These are phyloP conservation scores for Wickerhamiella azyma DNA, from an alignment of 805 yeast species.

Conservation along the genomic window DNA sequence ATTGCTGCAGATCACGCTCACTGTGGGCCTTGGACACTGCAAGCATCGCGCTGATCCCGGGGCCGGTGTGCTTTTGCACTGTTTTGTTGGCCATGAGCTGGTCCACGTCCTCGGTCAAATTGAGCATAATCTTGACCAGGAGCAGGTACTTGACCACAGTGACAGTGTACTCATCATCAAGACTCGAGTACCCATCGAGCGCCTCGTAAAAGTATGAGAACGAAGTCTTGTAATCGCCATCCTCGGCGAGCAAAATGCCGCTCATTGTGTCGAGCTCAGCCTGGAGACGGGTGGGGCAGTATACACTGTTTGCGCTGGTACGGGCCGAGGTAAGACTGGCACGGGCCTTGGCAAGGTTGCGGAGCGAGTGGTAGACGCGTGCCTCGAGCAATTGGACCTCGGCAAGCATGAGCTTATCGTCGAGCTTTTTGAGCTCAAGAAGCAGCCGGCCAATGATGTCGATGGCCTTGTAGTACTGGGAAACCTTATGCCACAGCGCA, in stretches of 20 bases:
- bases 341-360: slow-evolving; percentile 80
- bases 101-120: slow-evolving; percentile 72
- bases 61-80: slow-evolving; percentile 59
- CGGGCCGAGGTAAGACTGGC: slow-evolving; percentile 91
- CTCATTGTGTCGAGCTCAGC: slow-evolving; percentile 92
- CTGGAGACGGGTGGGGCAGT: slow-evolving; percentile 85
- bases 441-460: slow-evolving; percentile 57
- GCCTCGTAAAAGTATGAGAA: slow-evolving; percentile 91
- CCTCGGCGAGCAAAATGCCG: slow-evolving; percentile 92
- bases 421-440: slow-evolving; percentile 80
- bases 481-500: slow-evolving; percentile 53
- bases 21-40: slow-evolving; percentile 82
- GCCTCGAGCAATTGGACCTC: slow-evolving; percentile 90
- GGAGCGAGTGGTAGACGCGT: slow-evolving; percentile 76
- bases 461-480: slow-evolving; percentile 54
- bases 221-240: slow-evolving; percentile 91
- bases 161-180: slow-evolving; percentile 39
- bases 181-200: slow-evolving; percentile 75
- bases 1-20: slow-evolving; percentile 79
- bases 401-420: slow-evolving; percentile 87
- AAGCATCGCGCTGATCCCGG: slow-evolving; percentile 90
- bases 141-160: slow-evolving; percentile 84
- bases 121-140: slow-evolving; percentile 84
- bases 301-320: slow-evolving; percentile 93
- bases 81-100: slow-evolving; percentile 62